Base-by-base conservation (phyloP, 768 basidiomycete species). In the Mycena haematopus region DNA sequence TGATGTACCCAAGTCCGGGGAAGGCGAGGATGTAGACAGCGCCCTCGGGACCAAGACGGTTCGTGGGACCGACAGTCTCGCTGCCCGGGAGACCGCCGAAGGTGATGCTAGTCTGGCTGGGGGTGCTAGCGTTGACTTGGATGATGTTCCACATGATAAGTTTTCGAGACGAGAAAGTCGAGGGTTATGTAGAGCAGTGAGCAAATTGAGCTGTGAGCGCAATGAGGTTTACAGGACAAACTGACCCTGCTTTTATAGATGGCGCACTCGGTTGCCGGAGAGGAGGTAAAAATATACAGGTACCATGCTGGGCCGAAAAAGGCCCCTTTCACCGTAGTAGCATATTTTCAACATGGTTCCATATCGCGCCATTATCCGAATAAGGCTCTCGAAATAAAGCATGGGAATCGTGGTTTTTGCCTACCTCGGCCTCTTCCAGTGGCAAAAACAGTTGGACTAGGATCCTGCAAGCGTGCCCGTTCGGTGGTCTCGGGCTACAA, bases 1-100 rank as follows among this genome's bases (percentile, higher is more conserved):
- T 54, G 53, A 54, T 54, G 38, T 54, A 54, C 38, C 53, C 53
- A 29, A 54, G 19, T 42, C 53, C 53, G 53, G 53, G 53, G 53
- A 54, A 54, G 53, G 38, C 36, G 53, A 54, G 36, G 36, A 54
- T 25, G 38, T 54, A 54, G 15, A 54, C 53, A 42, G 53, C 53
- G 53, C 53, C 53, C 53, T 54, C 53, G 17, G 53, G 53, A 25
- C 53, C 53, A 38, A 54, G 53, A 54, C 22, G 11, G 38, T 54
- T 54, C 6, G 53, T 54, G 25, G 53, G 53, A 15, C 53, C 53
- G 2, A 54, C 53, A 15, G 53, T 11, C 44, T 45, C 44, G 22
- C 24, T 45, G 44, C 44, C 44, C 44, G 44, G 44, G 2, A 45
- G 21, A 24, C 44, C 44, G 4, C 44, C 44, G 44, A 45, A 45